phyloP scores from a whole-genome alignment of 352 stramenopile species.

The Aphanomyces astaci region DNA sequence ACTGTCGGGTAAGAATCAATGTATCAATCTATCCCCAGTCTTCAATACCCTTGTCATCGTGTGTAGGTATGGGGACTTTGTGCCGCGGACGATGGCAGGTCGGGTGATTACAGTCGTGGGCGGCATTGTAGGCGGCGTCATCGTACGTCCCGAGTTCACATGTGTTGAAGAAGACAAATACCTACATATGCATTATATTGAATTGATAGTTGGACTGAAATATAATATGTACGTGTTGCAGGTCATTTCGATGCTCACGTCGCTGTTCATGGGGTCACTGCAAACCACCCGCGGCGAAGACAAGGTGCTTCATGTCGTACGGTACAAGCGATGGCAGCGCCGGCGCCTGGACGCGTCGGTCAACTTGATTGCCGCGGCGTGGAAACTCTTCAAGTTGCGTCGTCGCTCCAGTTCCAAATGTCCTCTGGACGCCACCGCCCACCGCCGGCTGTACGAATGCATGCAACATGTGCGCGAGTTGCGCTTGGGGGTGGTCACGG shows the following conservation, averaged over 20 bases:
- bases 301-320: conserved; percentile 16
- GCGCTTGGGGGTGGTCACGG: conserved; percentile 8
- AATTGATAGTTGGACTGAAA: too few relatives aligned
- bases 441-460: conserved; percentile 17
- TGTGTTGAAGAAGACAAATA: too few relatives aligned
- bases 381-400: background rate
- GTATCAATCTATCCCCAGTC: background rate
- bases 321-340: conserved; percentile 20
- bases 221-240: background rate
- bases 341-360: conserved; percentile 12
- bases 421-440: background rate
- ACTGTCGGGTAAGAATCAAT: conserved; percentile 16
- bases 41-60: background rate
- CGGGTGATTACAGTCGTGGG: conserved; percentile 12
- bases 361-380: conserved; percentile 15
- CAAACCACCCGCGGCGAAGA: conserved; percentile 22
- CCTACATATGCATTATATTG: too few relatives aligned
- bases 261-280: conserved; percentile 24
- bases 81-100: background rate
- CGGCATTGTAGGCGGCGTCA: conserved; percentile 17
- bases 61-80: conserved; percentile 12
- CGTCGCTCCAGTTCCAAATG: too few relatives aligned
- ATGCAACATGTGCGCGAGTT: conserved; percentile 23
- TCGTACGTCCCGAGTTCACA: too few relatives aligned
- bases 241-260: conserved; percentile 23